Conservation (phyloP, 805 yeast genomes). For the Nakazawaea peltata region DNA sequence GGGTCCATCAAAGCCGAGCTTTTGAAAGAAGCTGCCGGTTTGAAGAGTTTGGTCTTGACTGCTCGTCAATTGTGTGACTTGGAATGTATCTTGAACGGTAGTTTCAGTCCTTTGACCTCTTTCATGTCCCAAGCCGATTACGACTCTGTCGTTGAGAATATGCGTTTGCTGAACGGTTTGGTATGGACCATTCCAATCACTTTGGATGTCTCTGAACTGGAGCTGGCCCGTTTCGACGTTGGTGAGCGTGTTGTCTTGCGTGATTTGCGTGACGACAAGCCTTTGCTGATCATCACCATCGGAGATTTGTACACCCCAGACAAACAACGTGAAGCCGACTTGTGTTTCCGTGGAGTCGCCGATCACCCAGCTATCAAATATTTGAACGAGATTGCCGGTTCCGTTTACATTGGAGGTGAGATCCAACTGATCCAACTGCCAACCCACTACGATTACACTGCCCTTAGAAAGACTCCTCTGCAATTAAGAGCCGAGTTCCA, state of each 20-base stretch:
- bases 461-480: slow-evolving; percentile 81
- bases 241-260: slow-evolving; percentile 65
- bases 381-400: slow-evolving; percentile 67
- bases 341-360: slow-evolving; percentile 93
- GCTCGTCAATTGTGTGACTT: slow-evolving; percentile 91
- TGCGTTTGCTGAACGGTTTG: slow-evolving; percentile 69
- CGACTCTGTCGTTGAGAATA: slow-evolving; percentile 52
- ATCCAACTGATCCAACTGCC: slow-evolving; percentile 80
- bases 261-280: slow-evolving; percentile 74
- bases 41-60: slow-evolving; percentile 48
- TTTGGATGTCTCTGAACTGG: slow-evolving; percentile 56
- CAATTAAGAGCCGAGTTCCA: slow-evolving; percentile 81
- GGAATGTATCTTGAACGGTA: slow-evolving; percentile 88
- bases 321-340: slow-evolving; percentile 69
- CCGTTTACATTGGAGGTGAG: slow-evolving; percentile 81
- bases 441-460: slow-evolving; percentile 84
- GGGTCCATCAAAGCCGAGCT: slow-evolving; percentile 47
- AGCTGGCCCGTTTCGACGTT: slow-evolving; percentile 35
- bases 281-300: slow-evolving; percentile 76
- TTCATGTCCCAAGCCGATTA: slow-evolving; percentile 64
- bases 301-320: slow-evolving; percentile 76
- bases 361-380: slow-evolving; percentile 91
- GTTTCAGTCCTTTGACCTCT: slow-evolving; percentile 79
- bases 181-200: slow-evolving; percentile 93
- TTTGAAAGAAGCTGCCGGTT: slow-evolving; percentile 45